Conservation (phyloP, 129 eudicot genomes). For the Ambrosia trifida region DNA sequence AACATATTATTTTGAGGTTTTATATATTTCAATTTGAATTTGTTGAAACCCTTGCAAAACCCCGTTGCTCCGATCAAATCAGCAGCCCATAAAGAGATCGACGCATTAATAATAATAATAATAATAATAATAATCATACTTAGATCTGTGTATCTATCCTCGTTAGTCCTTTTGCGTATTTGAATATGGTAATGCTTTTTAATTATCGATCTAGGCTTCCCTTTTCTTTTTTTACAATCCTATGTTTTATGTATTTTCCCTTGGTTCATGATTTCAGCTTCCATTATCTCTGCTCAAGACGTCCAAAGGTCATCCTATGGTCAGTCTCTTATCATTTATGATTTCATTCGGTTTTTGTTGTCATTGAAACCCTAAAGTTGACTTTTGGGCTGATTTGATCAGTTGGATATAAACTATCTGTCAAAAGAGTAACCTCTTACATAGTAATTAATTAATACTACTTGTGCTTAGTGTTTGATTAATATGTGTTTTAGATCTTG, state of each 20-base stretch:
- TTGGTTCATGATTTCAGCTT: conserved; percentile 49
- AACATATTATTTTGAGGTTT: no score
- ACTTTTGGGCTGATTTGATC: background rate
- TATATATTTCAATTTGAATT: no score
- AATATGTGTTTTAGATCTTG: background rate
- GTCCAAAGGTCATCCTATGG: conserved; percentile 90
- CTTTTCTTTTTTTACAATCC: background rate
- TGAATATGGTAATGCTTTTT: background rate
- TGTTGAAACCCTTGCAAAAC: no score
- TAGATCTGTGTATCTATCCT: no score
- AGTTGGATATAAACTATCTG: background rate
- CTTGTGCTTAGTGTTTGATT: background rate
- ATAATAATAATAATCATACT: no score
- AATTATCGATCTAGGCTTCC: conserved; percentile 23
- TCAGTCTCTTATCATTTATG: conserved; percentile 18
- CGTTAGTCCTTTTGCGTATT: no score
- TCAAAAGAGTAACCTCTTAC: no score
- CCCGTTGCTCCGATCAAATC: no score
- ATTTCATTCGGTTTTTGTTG: conserved; percentile 26
- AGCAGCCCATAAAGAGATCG: no score
- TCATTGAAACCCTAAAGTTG: background rate
- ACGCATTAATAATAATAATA: no score
- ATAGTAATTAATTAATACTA: no score
- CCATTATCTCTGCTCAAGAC: conserved; percentile 79
- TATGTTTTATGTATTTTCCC: background rate